Base-by-base conservation (phyloP, 139 green algal species). In the Haematococcus sp. region DNA sequence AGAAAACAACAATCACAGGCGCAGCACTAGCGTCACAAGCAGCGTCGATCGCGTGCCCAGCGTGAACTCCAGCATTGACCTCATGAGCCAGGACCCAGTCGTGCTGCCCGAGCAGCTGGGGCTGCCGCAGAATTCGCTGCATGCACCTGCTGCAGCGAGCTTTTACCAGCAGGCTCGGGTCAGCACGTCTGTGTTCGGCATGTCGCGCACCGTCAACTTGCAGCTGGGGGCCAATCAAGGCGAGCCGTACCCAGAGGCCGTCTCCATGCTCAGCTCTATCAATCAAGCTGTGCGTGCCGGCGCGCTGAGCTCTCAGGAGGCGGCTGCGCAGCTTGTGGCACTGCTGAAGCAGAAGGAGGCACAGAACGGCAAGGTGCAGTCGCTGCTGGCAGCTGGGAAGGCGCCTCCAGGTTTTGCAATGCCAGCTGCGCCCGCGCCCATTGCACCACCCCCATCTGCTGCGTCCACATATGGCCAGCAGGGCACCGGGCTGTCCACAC, bases 291-390 rank as follows among this genome's bases (percentile, higher is more conserved):
- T 87, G n/a, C 52, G 60, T 40, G 52, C 71, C 27, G 76, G 74
- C 44, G 72, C 59, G 3, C 25, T 84, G n/a, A 74, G 59, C 31
- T 74, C 51, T 54, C 78, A 78, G 58, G 79, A 88, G 1, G 83
- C 76, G 2, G 83, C 83, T 0, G 35, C 70, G 33, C 76, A 84
- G 76, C 76, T 86, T 1, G 68, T 85, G 27, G 63, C 73, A 4
- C 56, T 88, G 66, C 76, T 82, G 4, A 76, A 75, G 64, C 72
- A 80, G 34, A 74, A 84, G 33, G 74, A 88, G 22, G 69, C 74
- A 71, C 31, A 63, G 61, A 22, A 61, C 46, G 52, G 63, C 30
- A 1, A 68, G 25, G 16, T 60, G 55, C 70, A 60, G 31, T 75
- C 51, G 7, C 9, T 59, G 4, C 22, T 60, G 25, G 68, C 49